Conservation (phyloP, 2,329 filamentous ascomycete species). For the Paraphaeosphaeria sporulosa region DNA sequence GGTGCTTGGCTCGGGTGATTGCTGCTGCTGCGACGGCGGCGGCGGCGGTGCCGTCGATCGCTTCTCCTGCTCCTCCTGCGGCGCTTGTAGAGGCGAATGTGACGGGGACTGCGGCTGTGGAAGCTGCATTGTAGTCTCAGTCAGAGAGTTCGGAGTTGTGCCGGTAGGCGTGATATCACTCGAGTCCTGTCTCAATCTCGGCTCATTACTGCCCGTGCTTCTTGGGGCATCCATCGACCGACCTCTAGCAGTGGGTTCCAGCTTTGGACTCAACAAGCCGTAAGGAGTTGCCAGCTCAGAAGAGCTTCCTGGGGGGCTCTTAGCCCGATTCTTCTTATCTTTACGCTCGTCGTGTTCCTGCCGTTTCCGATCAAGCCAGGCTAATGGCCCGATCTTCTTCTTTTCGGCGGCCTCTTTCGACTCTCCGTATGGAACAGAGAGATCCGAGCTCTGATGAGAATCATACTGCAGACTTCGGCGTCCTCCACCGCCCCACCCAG, state of each 20-base stretch:
- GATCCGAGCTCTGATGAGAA: conserved; percentile 36
- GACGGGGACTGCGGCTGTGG: background rate
- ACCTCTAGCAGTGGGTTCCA: conserved; percentile 25
- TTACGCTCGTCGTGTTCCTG: conserved; percentile 65
- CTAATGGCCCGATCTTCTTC: conserved; percentile 66
- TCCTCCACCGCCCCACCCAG: conserved; percentile 34
- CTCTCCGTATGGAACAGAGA: conserved; percentile 44
- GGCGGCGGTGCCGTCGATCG: background rate
- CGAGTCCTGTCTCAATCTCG: conserved; percentile 31
- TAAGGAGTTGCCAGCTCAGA: conserved; percentile 30
- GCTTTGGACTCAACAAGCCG: conserved; percentile 32
- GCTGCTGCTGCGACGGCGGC: background rate
- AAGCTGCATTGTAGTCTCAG: background rate
- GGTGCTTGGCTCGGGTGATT: background rate
- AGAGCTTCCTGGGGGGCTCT: conserved; percentile 56
- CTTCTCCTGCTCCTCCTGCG: background rate
- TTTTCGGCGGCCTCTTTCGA: conserved; percentile 57
- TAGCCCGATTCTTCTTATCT: conserved; percentile 61
- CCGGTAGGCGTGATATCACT: conserved; percentile 33
- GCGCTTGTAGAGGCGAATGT: background rate
- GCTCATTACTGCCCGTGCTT: conserved; percentile 21
- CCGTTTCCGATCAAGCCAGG: conserved; percentile 71
- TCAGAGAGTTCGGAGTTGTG: conserved; percentile 19
- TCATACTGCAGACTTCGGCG: conserved; percentile 45
- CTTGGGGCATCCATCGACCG: conserved; percentile 39